Evolutionary conservation across 441 rosid species (phyloP).

Genomic region (Adansonia gregorii): DNA sequence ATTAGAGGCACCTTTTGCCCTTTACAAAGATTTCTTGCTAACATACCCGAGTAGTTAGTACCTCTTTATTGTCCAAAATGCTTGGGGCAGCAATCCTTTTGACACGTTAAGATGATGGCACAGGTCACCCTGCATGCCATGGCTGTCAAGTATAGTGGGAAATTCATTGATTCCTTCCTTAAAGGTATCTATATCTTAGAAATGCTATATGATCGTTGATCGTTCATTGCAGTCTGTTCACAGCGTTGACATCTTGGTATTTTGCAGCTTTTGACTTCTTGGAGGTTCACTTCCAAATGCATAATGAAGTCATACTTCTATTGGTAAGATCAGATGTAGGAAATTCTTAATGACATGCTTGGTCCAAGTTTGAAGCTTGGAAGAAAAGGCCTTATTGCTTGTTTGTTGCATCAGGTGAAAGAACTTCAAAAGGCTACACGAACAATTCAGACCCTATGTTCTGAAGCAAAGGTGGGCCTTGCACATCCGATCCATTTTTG

Average conservation of each 20-base stretch:
- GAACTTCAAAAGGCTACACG: constrained; percentile 91
- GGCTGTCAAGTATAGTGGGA: constrained; percentile 91
- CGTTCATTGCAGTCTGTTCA: constrained; percentile 23
- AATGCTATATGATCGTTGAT: constrained; percentile 5
- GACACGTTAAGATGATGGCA: constrained; percentile 25
- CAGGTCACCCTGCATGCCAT: constrained; percentile 72
- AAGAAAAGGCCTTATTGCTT: constrained; percentile 19
- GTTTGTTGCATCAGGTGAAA: constrained; percentile 50
- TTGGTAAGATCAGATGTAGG: constrained; percentile 51
- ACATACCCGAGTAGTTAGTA: neutral
- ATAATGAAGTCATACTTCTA: constrained; percentile 60
- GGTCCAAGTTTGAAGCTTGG: neutral
- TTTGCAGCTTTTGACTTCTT: constrained; percentile 73
- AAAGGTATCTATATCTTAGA: constrained; percentile 55
- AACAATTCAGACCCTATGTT: constrained; percentile 83
- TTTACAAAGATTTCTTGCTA: neutral
- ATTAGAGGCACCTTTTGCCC: neutral
- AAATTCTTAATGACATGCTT: constrained; percentile 8
- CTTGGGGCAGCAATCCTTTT: constrained; percentile 10
- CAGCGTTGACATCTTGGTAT: constrained; percentile 29
- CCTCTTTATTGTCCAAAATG: neutral
- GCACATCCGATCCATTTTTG: constrained; percentile 15
- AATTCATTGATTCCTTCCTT: constrained; percentile 71
- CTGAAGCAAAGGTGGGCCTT: constrained; percentile 84
- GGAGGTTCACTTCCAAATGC: constrained; percentile 67